Conservation (phyloP, 2,329 filamentous ascomycete species). For the Aureobasidium sp. region DNA sequence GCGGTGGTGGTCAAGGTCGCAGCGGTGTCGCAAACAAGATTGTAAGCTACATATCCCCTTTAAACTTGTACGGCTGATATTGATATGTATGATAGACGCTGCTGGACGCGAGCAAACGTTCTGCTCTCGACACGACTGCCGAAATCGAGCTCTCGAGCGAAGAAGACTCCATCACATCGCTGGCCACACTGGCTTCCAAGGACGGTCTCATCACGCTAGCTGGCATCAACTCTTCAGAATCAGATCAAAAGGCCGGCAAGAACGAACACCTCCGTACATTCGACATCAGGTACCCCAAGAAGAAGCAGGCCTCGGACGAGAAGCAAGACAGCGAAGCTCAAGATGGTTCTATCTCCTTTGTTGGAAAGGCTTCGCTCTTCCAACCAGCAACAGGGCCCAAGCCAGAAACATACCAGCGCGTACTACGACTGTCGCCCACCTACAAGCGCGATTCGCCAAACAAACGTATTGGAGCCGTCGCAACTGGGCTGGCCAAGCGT, state of each 20-base stretch:
- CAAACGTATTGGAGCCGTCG: conserved; percentile 66
- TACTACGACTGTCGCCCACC: conserved; percentile 51
- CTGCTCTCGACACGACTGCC: conserved; percentile 55
- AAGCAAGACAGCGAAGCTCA: conserved; percentile 29
- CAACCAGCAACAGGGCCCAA: conserved; percentile 36
- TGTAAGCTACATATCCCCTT: conserved; percentile 42
- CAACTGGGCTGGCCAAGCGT: conserved; percentile 65
- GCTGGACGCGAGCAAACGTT: conserved; percentile 62
- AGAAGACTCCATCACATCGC: conserved; percentile 82
- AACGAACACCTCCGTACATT: conserved; percentile 83
- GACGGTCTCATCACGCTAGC: conserved; percentile 54
- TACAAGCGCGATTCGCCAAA: conserved; percentile 43
- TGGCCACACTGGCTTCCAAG: conserved; percentile 60
- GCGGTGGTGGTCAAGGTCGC: conserved; percentile 75
- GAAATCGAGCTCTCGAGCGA: conserved; percentile 73
- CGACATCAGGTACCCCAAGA: conserved; percentile 50
- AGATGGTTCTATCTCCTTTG: conserved; percentile 35
- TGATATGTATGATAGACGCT: conserved; percentile 48
- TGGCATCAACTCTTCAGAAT: conserved; percentile 75
- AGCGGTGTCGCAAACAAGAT: conserved; percentile 85
- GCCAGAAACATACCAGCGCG: conserved; percentile 54
- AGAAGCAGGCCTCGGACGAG: conserved; percentile 34
- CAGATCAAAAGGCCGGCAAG: conserved; percentile 63
- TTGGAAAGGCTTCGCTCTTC: conserved; percentile 49
- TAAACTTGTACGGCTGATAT: background rate